Evolutionary conservation across 345 rosid genomes (phyloP), one percentile per base, ranked within the genome.

Genomic region (Bruguiera parviflora): DNA sequence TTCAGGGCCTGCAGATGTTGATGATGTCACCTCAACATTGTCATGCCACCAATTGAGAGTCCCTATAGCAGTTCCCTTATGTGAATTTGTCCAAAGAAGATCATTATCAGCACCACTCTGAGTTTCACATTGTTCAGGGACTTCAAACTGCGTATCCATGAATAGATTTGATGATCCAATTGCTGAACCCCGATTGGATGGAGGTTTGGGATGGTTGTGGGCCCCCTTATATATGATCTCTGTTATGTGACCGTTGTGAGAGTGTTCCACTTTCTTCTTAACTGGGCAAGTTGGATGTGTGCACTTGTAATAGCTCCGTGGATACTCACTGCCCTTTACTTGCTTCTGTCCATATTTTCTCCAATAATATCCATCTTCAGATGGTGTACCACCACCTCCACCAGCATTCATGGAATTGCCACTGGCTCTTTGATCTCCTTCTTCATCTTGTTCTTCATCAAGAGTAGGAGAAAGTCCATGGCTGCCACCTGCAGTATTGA

Each of bases 231-330:
- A 95, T 81, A 92, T 92, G 69, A 95, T 95, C 85, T 95, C 96
- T 2, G 97, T 92, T 66, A 95, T 90, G 84, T 92, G 96, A 57
- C 97, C 97, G 80, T 92, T 96, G 27, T 81, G 91, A 72, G 99
- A 90, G 63, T 94, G 87, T 56, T 95, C 99, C 52, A 95, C 97
- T 65, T 95, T 95, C 86, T 95, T 95, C 91, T 88, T 95, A 29
- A 92, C 96, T 27, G 69, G 90, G 76, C 99, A 92, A 71, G 82
- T 88, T 6, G 88, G 84, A 81, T 88, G 85, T 8, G 99, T 92
- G 79, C 97, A 95, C 72, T 92, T 95, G 88, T 92, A 95, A 79
- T 95, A 95, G 82, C 99, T 95, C 58, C 99, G 82, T 0, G 97
- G 99, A 77, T 88, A 92, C 73, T 92, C 97, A 28, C 99, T 90